Evolutionary conservation across 2,329 filamentous ascomycete species (phyloP).

Genomic region (Arthrobotrys megalospora): DNA sequence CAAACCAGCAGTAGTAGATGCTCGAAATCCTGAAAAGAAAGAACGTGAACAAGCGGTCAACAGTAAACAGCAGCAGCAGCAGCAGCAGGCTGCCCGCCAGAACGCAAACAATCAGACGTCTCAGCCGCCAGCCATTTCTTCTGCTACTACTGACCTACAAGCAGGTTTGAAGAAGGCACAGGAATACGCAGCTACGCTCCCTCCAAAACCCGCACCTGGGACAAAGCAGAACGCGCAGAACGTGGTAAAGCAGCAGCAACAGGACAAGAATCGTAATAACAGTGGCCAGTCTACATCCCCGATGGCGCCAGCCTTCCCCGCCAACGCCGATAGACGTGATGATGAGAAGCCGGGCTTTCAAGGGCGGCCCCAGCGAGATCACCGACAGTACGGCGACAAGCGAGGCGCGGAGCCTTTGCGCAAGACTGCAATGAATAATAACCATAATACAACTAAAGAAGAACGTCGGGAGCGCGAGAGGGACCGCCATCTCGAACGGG

Average conservation of each 20-base stretch:
- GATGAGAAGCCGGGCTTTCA: constrained; percentile 50
- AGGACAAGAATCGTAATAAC: constrained; percentile 48
- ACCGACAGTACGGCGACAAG: constrained; percentile 54
- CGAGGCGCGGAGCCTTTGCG: constrained; percentile 43
- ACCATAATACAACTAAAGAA: constrained; percentile 39
- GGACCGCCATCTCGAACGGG: constrained; percentile 28
- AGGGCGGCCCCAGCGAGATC: constrained; percentile 48
- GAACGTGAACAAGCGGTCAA: constrained; percentile 29
- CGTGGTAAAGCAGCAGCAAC: constrained; percentile 22
- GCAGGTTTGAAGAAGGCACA: constrained; percentile 56
- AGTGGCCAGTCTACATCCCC: constrained; percentile 10
- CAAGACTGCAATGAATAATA: constrained; percentile 53
- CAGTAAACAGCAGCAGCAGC: constrained; percentile 31
- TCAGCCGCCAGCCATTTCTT: neutral
- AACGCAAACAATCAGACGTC: constrained; percentile 22
- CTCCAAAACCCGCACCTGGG: constrained; percentile 42
- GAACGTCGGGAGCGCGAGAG: constrained; percentile 39
- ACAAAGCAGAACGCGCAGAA: constrained; percentile 25
- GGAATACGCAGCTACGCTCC: constrained; percentile 49
- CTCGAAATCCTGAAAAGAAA: constrained; percentile 34
- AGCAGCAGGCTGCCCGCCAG: constrained; percentile 31
- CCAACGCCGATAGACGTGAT: constrained; percentile 46
- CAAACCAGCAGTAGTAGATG: constrained; percentile 35
- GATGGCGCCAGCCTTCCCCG: constrained; percentile 1
- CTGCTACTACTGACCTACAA: constrained; percentile 48